phyloP scores from a whole-genome alignment of 1,284 basidiomycete species.

The Lentinula novae-zelandiae region DNA sequence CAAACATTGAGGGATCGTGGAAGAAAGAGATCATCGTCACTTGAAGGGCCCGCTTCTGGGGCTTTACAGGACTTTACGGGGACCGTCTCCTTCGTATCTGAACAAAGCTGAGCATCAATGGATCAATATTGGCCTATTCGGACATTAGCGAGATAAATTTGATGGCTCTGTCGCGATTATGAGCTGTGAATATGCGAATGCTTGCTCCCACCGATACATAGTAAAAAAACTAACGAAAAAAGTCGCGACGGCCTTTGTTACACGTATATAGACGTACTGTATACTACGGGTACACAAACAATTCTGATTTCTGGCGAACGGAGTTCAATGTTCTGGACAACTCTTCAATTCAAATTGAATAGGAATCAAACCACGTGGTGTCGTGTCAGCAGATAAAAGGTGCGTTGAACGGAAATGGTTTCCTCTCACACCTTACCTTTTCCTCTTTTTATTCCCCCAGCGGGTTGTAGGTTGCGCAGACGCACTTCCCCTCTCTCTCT shows the following conservation, averaged over 20 bases:
- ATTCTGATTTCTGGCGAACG: background rate
- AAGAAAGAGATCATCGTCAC: background rate
- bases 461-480: constrained; percentile 49
- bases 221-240: background rate
- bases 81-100: too few relatives aligned
- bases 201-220: background rate
- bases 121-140: background rate
- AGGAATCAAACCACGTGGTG: background rate
- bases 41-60: background rate
- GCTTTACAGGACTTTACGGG: too few relatives aligned
- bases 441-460: constrained; percentile 48
- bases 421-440: constrained; percentile 24
- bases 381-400: background rate
- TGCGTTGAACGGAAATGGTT: constrained; percentile 15
- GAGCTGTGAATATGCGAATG: background rate
- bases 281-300: too few relatives aligned
- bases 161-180: background rate
- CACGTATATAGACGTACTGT: too few relatives aligned
- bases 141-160: background rate
- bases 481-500: constrained; percentile 43
- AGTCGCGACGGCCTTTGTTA: background rate
- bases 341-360: background rate
- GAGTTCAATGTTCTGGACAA: constrained; percentile 1
- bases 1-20: constrained; percentile 26
- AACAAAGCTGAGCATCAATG: constrained; percentile 21